Percentiles rank a stretch among this genome's conserved stretches.
Evolutionary conservation across 306 rosid genomes (phyloP).

Genomic region (Acmispon strigosus): DNA sequence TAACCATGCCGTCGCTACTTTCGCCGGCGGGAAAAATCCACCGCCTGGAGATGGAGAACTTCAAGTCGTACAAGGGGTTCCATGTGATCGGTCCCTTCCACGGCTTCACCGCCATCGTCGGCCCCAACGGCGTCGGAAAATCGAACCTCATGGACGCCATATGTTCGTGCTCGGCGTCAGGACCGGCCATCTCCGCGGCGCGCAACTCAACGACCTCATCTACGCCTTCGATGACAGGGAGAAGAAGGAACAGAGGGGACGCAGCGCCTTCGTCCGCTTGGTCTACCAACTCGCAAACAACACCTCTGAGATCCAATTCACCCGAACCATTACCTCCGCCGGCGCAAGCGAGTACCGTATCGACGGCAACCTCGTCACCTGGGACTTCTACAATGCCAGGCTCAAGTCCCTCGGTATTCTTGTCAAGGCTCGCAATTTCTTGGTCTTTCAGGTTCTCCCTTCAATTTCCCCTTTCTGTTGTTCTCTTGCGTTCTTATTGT

Average conservation of each 20-base stretch:
- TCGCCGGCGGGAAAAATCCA: slow-evolving; percentile 78
- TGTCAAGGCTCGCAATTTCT: slow-evolving; percentile 90
- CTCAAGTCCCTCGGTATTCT: slow-evolving; percentile 72
- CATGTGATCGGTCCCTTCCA: slow-evolving; percentile 79
- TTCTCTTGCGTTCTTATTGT: neutral
- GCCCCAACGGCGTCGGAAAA: slow-evolving; percentile 92
- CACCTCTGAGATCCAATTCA: slow-evolving; percentile 65
- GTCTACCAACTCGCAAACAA: slow-evolving; percentile 61
- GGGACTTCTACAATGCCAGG: slow-evolving; percentile 60
- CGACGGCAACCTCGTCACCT: slow-evolving; percentile 50
- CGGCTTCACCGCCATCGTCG: slow-evolving; percentile 85
- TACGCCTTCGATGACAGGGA: slow-evolving; percentile 82
- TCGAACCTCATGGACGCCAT: slow-evolving; percentile 97
- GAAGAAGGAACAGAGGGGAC: slow-evolving; percentile 70
- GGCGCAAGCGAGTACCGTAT: slow-evolving; percentile 82
- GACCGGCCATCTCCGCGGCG: slow-evolving; percentile 82
- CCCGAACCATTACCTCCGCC: slow-evolving; percentile 60
- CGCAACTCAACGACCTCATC: slow-evolving; percentile 79
- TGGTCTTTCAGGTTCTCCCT: slow-evolving; percentile 72
- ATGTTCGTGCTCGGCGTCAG: slow-evolving; percentile 90
- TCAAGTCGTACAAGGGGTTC: slow-evolving; percentile 85
- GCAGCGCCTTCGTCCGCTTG: slow-evolving; percentile 69
- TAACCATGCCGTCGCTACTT: slow-evolving; percentile 61
- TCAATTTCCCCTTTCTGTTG: neutral
- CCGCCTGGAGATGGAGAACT: slow-evolving; percentile 78